These are phyloP conservation scores for Rhodosporidiobolus sp. DNA, from an alignment of 768 basidiomycete species.

Conservation along the genomic window DNA sequence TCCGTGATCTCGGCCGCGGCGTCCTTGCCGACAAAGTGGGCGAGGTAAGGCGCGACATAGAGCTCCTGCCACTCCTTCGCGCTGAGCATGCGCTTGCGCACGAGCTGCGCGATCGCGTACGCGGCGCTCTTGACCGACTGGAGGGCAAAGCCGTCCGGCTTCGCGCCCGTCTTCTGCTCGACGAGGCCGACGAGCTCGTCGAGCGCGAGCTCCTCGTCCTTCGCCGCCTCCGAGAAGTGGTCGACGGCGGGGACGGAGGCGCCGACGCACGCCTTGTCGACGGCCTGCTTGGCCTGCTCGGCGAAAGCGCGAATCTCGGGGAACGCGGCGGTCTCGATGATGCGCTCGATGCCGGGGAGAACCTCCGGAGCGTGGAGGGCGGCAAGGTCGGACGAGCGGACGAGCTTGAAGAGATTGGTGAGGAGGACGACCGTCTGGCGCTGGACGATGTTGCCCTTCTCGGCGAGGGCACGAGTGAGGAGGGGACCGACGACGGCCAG, in stretches of 20 bases:
- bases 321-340: constrained; percentile 86
- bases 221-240: constrained; percentile 54
- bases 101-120: constrained; percentile 71
- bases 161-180: constrained; percentile 35
- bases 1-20: constrained; percentile 55
- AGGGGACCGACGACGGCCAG: constrained; percentile 92
- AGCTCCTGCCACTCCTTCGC: constrained; percentile 52
- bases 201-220: constrained; percentile 39
- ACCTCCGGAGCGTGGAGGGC: constrained; percentile 81
- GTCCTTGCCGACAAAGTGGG: constrained; percentile 59
- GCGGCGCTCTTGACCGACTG: constrained; percentile 68
- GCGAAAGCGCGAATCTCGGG: constrained; percentile 97
- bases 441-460: constrained; percentile 93
- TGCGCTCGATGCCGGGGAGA: constrained; percentile 84
- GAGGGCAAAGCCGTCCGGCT: constrained; percentile 56
- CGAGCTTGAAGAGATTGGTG: constrained; percentile 95
- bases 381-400: constrained; percentile 83
- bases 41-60: constrained; percentile 68
- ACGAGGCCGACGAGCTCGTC: constrained; percentile 28
- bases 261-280: constrained; percentile 49
- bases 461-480: constrained; percentile 82
- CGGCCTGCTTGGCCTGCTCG: constrained; percentile 71
- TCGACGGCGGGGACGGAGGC: constrained; percentile 55
- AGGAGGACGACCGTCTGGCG: constrained; percentile 86
- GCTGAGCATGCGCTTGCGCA: constrained; percentile 53